phyloP scores from a whole-genome alignment of 2,329 filamentous ascomycete genomes.

The Ascomycota sp. region DNA sequence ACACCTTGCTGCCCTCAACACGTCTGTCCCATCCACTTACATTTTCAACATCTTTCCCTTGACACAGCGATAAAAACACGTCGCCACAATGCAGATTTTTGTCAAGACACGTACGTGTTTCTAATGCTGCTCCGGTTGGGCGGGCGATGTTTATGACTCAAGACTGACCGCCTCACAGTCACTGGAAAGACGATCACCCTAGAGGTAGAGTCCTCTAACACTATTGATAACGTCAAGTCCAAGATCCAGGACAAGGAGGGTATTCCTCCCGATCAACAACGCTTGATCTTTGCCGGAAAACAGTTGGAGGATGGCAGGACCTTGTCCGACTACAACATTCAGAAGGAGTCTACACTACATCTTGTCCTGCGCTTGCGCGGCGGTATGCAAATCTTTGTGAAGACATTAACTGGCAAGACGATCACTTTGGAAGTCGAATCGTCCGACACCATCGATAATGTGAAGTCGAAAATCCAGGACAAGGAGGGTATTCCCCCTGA shows the following conservation, averaged over 20 bases:
- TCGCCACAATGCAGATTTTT: slow-evolving; percentile 9
- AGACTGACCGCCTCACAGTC: slow-evolving; percentile 37
- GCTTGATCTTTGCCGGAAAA: slow-evolving; percentile 99
- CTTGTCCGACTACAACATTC: slow-evolving; percentile 99
- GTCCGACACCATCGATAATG: slow-evolving; percentile 99
- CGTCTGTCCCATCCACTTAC: too few species aligned
- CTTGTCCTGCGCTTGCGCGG: slow-evolving; percentile 94
- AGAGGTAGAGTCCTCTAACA: slow-evolving; percentile 98
- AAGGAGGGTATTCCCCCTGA: slow-evolving; percentile 99
- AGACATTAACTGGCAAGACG: slow-evolving; percentile 95
- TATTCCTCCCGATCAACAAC: slow-evolving; percentile 97
- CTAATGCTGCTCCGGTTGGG: background rate
- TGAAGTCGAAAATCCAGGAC: slow-evolving; percentile 97
- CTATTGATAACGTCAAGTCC: slow-evolving; percentile 99
- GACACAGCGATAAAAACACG: too few species aligned
- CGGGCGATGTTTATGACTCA: background rate
- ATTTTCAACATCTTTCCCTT: too few species aligned
- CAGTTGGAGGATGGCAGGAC: slow-evolving; percentile 99
- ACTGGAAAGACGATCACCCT: slow-evolving; percentile 99
- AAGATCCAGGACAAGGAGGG: slow-evolving; percentile 99
- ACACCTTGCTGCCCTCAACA: too few species aligned
- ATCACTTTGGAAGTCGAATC: slow-evolving; percentile 99
- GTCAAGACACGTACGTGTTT: slow-evolving; percentile 12
- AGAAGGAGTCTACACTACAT: slow-evolving; percentile 99
- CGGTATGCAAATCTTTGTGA: slow-evolving; percentile 75